Evolutionary conservation across 495 filamentous ascomycete species (phyloP).

Genomic region (Filosporella fistucella): DNA sequence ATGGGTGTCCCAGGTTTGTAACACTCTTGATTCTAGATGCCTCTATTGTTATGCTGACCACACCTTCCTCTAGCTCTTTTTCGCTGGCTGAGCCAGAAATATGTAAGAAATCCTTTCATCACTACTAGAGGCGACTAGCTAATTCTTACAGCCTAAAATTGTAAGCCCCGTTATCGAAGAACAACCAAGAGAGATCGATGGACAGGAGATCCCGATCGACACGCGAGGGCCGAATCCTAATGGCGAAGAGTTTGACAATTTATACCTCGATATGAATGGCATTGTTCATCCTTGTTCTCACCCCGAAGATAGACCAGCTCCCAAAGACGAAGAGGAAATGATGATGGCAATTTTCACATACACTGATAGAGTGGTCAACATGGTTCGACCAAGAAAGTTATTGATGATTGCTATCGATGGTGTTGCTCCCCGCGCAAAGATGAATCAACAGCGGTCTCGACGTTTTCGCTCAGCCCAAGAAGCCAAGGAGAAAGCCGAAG

Average conservation of each 20-base stretch:
- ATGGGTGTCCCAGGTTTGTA: slow-evolving; percentile 87
- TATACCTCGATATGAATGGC: slow-evolving; percentile 99
- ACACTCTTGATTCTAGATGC: neutral
- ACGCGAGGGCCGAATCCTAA: slow-evolving; percentile 86
- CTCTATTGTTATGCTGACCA: slow-evolving; percentile 2
- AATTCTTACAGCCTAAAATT: slow-evolving; percentile 93
- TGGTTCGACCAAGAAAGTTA: slow-evolving; percentile 92
- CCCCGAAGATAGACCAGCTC: slow-evolving; percentile 87
- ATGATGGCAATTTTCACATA: slow-evolving; percentile 98
- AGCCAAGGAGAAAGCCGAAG: slow-evolving; percentile 87
- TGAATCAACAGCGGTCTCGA: slow-evolving; percentile 94
- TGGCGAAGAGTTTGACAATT: slow-evolving; percentile 95
- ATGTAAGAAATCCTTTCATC: slow-evolving; percentile 29
- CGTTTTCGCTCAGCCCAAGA: slow-evolving; percentile 92
- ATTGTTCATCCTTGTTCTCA: slow-evolving; percentile 99
- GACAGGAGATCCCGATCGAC: slow-evolving; percentile 77
- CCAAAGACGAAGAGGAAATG: slow-evolving; percentile 96
- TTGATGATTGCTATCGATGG: slow-evolving; percentile 98
- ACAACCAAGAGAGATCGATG: slow-evolving; percentile 65
- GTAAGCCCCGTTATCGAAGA: slow-evolving; percentile 88
- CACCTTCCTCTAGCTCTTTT: slow-evolving; percentile 16
- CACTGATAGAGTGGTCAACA: slow-evolving; percentile 95
- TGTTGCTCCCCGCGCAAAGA: slow-evolving; percentile 90
- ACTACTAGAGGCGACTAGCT: slow-evolving; percentile 55
- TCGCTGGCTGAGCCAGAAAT: slow-evolving; percentile 89